Evolutionary conservation across 805 yeast genomes (phyloP).

Genomic region (Wickerhamiella australiensis): DNA sequence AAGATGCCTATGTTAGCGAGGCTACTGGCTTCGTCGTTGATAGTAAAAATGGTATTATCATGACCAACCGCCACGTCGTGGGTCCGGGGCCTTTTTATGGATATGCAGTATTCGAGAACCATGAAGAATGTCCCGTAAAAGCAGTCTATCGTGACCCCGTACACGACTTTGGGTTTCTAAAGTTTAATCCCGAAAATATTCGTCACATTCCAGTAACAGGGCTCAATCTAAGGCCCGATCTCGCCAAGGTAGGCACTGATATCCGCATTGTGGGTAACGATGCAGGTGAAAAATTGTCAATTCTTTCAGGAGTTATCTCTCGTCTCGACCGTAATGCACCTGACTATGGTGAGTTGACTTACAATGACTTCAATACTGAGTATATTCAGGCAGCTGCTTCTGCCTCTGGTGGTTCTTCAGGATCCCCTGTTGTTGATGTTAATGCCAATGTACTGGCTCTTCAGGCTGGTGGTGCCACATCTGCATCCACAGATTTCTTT

Average conservation of each 20-base stretch:
- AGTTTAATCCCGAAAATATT: constrained; percentile 58
- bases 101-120: constrained; percentile 84
- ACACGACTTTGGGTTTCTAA: constrained; percentile 84
- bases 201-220: constrained; percentile 63
- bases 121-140: constrained; percentile 77
- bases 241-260: constrained; percentile 84
- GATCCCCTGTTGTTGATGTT: constrained; percentile 89
- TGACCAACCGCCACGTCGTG: constrained; percentile 89
- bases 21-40: constrained; percentile 97
- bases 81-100: constrained; percentile 93
- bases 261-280: constrained; percentile 93
- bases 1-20: constrained; percentile 57
- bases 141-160: constrained; percentile 90
- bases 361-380: constrained; percentile 87
- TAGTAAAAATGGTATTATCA: constrained; percentile 62
- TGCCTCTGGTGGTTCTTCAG: constrained; percentile 92
- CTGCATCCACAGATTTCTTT: constrained; percentile 87
- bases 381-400: constrained; percentile 93
- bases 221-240: constrained; percentile 60
- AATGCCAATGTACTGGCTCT: constrained; percentile 81
- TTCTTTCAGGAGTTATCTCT: constrained; percentile 70
- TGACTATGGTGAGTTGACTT: constrained; percentile 76
- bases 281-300: constrained; percentile 87
- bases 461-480: constrained; percentile 89
- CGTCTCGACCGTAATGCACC: constrained; percentile 91